These are phyloP conservation scores for Cutaneotrichosporon dermatis DNA, from an alignment of 1,284 basidiomycete species.

Conservation along the genomic window DNA sequence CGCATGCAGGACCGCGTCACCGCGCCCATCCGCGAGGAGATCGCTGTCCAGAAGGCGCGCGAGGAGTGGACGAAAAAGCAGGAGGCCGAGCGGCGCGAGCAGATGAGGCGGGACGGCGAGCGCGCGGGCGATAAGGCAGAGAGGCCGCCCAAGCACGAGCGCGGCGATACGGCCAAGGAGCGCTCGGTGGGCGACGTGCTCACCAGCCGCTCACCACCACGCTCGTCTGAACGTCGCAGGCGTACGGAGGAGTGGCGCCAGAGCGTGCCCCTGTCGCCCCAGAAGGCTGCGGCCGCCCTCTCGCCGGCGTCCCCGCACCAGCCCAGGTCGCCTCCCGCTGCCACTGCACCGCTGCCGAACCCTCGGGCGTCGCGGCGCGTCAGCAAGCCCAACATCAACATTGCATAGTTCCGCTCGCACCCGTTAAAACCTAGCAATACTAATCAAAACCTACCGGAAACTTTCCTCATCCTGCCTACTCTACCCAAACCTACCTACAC, in stretches of 20 bases:
- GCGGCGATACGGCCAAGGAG: conserved; percentile 9
- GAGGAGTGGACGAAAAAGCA: conserved; percentile 11
- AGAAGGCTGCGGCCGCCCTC: not conserved
- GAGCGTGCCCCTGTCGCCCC: conserved; percentile 6
- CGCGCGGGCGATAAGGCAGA: not conserved
- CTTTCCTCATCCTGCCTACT: too few species aligned
- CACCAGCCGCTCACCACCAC: not conserved
- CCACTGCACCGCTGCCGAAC: not conserved
- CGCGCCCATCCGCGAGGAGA: conserved; percentile 33
- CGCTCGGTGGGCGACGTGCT: not conserved
- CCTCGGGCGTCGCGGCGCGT: not conserved
- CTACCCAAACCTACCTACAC: too few species aligned
- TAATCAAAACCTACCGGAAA: too few species aligned
- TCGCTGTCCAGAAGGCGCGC: conserved; percentile 24
- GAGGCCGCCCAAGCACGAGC: conserved; percentile 1
- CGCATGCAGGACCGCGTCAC: conserved; percentile 43
- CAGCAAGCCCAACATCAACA: conserved; percentile 2
- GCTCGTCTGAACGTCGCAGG: conserved; percentile 1
- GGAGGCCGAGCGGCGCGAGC: conserved; percentile 12
- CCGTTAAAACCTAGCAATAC: not conserved
- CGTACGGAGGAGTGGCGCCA: conserved; percentile 20
- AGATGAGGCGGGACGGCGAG: conserved; percentile 4
- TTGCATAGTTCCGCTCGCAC: not conserved
- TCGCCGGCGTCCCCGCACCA: not conserved
- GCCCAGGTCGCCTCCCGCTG: not conserved